phyloP scores from a whole-genome alignment of 2,329 filamentous ascomycete genomes.

The Talaromyces sp. region DNA sequence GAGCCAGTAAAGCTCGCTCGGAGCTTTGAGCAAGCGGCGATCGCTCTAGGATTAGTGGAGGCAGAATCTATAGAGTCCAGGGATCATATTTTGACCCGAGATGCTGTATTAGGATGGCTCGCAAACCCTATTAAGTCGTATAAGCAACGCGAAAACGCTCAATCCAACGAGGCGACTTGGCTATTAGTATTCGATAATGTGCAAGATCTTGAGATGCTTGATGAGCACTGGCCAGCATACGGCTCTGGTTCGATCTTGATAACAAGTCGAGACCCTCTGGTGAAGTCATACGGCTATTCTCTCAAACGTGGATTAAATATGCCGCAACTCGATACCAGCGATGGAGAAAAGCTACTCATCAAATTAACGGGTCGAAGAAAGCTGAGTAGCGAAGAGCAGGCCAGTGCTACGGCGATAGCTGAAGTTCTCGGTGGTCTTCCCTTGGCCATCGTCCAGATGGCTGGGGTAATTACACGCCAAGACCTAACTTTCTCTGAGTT shows the following conservation, averaged over 20 bases:
- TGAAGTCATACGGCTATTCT: not conserved
- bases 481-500: not conserved
- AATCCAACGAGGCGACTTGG: not conserved
- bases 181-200: conserved; percentile 10
- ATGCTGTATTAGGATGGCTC: conserved; percentile 27
- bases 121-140: conserved; percentile 11
- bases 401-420: not conserved
- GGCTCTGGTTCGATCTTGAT: not conserved
- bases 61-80: conserved; percentile 24
- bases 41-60: conserved; percentile 22
- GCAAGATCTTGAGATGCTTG: not conserved
- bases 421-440: conserved; percentile 3
- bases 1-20: conserved; percentile 26
- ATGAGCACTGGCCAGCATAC: not conserved
- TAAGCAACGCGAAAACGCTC: not conserved
- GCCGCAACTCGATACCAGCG: not conserved
- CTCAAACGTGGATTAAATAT: not conserved
- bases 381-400: too few species aligned
- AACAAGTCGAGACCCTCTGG: not conserved
- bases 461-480: not conserved
- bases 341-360: not conserved
- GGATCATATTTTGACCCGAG: conserved; percentile 24
- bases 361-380: not conserved
- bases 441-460: conserved; percentile 6
- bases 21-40: conserved; percentile 25